Evolutionary conservation across 2,329 filamentous ascomycete genomes (phyloP).

Genomic region (Colletotrichum kahawae): DNA sequence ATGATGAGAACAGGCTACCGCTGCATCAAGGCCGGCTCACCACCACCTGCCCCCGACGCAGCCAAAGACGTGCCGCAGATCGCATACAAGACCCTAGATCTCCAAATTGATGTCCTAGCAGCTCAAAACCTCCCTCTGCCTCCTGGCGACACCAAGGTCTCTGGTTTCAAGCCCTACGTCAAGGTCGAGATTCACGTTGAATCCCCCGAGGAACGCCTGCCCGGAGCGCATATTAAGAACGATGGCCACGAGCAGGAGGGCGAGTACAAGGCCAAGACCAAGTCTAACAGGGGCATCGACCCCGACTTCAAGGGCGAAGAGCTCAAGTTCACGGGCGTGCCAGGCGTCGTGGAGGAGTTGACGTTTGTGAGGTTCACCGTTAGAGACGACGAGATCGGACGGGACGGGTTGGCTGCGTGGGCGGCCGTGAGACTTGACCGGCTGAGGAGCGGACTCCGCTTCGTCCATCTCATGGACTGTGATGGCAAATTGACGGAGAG

Average conservation of each 20-base stretch:
- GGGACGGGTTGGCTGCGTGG: slow-evolving; percentile 85
- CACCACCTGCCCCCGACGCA: neutral
- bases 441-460: slow-evolving; percentile 74
- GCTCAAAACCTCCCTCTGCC: slow-evolving; percentile 78
- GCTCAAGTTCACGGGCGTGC: slow-evolving; percentile 60
- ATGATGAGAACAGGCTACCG: slow-evolving; percentile 39
- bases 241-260: slow-evolving; percentile 43
- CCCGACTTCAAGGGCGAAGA: slow-evolving; percentile 67
- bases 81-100: slow-evolving; percentile 64
- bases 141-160: slow-evolving; percentile 49
- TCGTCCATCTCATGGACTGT: slow-evolving; percentile 77
- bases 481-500: slow-evolving; percentile 71
- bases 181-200: slow-evolving; percentile 87
- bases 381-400: slow-evolving; percentile 82
- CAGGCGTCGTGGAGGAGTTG: slow-evolving; percentile 69
- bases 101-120: slow-evolving; percentile 76
- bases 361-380: slow-evolving; percentile 84
- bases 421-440: slow-evolving; percentile 86
- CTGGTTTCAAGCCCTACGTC: slow-evolving; percentile 78
- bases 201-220: slow-evolving; percentile 51
- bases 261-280: slow-evolving; percentile 64
- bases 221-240: slow-evolving; percentile 41
- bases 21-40: slow-evolving; percentile 31
- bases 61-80: slow-evolving; percentile 33
- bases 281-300: slow-evolving; percentile 60